These are phyloP conservation scores for Raddia distichophylla DNA, from an alignment of 176 grass and related monocot genomes.

Conservation along the genomic window DNA sequence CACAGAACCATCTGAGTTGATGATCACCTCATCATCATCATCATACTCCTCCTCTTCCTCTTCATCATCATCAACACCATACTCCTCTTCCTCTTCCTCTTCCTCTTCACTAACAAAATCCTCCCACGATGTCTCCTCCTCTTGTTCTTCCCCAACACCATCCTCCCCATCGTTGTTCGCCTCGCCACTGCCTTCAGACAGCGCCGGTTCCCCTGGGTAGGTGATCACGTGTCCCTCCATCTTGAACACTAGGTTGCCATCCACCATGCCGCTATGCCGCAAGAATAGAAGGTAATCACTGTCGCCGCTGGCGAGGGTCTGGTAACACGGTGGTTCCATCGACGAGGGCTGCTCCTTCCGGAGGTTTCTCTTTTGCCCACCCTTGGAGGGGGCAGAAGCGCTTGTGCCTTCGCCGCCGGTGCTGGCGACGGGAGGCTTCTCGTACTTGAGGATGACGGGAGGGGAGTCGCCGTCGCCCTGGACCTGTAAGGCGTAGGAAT, in stretches of 20 bases:
- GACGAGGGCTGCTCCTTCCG: neutral
- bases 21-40: no score
- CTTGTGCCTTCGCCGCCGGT: conserved; percentile 35
- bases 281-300: conserved; percentile 66
- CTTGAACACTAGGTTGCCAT: conserved; percentile 51
- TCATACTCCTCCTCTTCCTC: neutral
- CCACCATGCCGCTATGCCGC: conserved; percentile 41
- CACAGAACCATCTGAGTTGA: neutral
- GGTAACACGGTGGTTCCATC: conserved; percentile 20
- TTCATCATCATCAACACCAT: neutral
- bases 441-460: conserved; percentile 51
- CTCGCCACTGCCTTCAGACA: conserved; percentile 8
- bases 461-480: conserved; percentile 18
- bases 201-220: conserved; percentile 26
- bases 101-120: neutral
- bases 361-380: neutral
- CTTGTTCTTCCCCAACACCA: neutral
- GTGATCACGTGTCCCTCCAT: conserved; percentile 33
- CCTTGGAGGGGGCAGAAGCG: conserved; percentile 43
- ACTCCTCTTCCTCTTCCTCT: neutral
- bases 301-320: conserved; percentile 41
- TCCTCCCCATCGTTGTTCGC: neutral
- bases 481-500: conserved; percentile 58
- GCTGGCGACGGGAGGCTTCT: conserved; percentile 15
- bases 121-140: neutral